Base-by-base conservation (phyloP, 768 basidiomycete species). In the Pluteus cervinus region DNA sequence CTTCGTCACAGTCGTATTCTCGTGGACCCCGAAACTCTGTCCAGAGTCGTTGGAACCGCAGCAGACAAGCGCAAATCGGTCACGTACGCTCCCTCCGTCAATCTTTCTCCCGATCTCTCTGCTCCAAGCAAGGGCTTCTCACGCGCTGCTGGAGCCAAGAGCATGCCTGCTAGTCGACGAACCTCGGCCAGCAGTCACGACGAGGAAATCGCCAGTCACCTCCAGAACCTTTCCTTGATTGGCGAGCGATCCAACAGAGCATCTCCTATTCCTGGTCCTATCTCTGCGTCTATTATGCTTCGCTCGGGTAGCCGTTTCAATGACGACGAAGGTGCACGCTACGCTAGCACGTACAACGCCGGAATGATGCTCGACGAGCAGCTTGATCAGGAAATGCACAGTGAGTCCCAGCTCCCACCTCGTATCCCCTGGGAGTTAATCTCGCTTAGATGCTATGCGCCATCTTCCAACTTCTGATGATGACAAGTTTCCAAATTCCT, bases 291-390 rank as follows among this genome's bases (percentile, higher is more conserved):
- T 10, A 65, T 75, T 41, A 53, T 81, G 41, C 58, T 68, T 20
- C 68, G 76, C 47, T 71, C 63, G 7, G 69, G 66, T 45, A 62
- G 64, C 7, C 71, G 75, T 14, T 78, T 75, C 48, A 65, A 53
- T 15, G 73, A 76, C 31, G 79, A 78, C 33, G 80, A 84, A 37
- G 75, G 71, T 26, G 60, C 67, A 10, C 70, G 67, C 33, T 76
- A 78, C 53, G 75, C 75, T 6, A 78, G 71, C 43, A 69, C 69
- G 23, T 87, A 79, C 58, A 89, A 88, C 52, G 76, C 85, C 26
- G 87, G 86, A 21, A 83, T 90, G 81, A 81, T 93, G 79, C 65
- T 94, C 44, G 91, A 94, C 48, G 86, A 93, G 57, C 89, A 93
- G 53, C 62, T 94, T 47, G 91, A 94, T 53, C 79, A 88, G 62